phyloP scores from a whole-genome alignment of 2,329 filamentous ascomycete genomes.

The Pestalotiopsis sp. region DNA sequence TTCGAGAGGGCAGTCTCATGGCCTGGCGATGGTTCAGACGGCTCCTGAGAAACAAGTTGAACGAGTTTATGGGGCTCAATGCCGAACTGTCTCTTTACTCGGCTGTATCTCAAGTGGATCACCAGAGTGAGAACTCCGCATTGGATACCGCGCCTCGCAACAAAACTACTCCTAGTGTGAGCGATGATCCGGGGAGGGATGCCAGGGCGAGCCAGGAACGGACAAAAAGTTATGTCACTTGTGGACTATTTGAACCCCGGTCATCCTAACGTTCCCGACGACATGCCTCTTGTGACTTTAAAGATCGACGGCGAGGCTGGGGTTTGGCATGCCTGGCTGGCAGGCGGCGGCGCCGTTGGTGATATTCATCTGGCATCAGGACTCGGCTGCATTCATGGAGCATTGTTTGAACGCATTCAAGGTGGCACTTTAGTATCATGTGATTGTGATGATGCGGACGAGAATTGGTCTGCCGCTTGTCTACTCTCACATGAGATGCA shows the following conservation, averaged over 20 bases:
- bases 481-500: neutral
- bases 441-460: neutral
- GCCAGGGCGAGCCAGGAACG: neutral
- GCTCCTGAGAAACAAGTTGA: neutral
- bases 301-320: neutral
- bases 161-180: neutral
- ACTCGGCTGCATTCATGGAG: constrained; percentile 1
- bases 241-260: neutral
- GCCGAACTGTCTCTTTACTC: neutral
- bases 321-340: too few species aligned
- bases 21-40: constrained; percentile 4
- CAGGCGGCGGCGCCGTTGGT: neutral
- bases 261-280: neutral
- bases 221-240: neutral
- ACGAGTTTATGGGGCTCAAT: constrained; percentile 6
- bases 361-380: neutral
- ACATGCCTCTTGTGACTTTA: neutral
- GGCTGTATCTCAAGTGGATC: neutral
- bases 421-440: neutral
- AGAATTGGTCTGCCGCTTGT: neutral
- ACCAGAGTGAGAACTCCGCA: neutral
- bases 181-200: neutral
- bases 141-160: neutral
- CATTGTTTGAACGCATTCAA: neutral
- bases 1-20: neutral